These are phyloP conservation scores for Chaetomium fimeti DNA, from an alignment of 495 filamentous ascomycete genomes.

Conservation along the genomic window DNA sequence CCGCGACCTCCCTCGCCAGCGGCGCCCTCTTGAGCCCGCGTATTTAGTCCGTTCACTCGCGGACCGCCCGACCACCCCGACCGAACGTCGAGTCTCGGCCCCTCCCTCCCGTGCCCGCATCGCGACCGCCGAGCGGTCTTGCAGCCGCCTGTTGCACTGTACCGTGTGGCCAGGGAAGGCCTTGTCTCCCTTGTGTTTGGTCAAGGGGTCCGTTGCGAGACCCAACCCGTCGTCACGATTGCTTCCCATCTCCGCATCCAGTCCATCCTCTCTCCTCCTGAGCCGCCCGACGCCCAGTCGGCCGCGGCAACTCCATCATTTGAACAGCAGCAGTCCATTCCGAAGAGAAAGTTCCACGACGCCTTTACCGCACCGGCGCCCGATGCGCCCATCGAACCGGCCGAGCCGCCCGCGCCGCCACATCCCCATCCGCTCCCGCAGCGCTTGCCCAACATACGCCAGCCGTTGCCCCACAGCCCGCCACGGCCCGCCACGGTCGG, in stretches of 20 bases:
- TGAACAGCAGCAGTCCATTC: constrained; percentile 22
- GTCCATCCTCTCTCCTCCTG: constrained; percentile 49
- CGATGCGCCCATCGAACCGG: constrained; percentile 26
- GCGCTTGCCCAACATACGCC: constrained; percentile 31
- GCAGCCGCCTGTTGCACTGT: constrained; percentile 33
- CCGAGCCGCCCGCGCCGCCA: constrained; percentile 21
- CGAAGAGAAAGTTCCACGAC: constrained; percentile 43
- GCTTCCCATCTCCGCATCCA: constrained; percentile 50
- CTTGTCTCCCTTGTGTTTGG: constrained; percentile 19
- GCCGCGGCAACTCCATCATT: constrained; percentile 30
- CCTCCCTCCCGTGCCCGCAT: constrained; percentile 27
- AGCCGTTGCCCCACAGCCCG: constrained; percentile 35
- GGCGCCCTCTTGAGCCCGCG: constrained; percentile 3
- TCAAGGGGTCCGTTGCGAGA: constrained; percentile 35
- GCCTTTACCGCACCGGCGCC: constrained; percentile 35
- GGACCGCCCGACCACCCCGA: constrained; percentile 23
- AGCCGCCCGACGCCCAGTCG: constrained; percentile 44
- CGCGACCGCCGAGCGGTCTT: constrained; percentile 31
- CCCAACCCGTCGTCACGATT: constrained; percentile 50
- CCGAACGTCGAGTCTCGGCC: constrained; percentile 27
- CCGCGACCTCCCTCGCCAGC: not conserved
- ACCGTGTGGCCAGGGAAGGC: constrained; percentile 31
- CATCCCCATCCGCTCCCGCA: constrained; percentile 17
- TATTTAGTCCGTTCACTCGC: constrained; percentile 25
- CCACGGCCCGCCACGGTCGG: constrained; percentile 29